Percentiles rank a stretch among this genome's conserved stretches.
Evolutionary conservation across 177 flowering plant genomes (phyloP).

Genomic region (Vitis hybrid): DNA sequence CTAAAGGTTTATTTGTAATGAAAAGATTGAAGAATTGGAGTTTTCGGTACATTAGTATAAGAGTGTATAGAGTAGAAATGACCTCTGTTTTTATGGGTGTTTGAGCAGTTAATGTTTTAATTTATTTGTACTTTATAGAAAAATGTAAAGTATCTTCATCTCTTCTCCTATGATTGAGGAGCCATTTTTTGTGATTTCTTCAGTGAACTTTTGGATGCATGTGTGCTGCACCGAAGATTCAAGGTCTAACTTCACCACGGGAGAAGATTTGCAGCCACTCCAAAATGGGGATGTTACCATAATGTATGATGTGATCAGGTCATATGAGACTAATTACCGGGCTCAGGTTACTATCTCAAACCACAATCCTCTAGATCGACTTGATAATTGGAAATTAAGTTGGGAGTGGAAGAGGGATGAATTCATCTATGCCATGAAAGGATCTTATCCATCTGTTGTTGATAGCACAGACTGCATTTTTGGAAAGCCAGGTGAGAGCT

Average conservation of each 20-base stretch:
- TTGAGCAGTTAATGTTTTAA: background rate
- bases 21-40: too few relatives aligned
- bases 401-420: slow-evolving; percentile 71
- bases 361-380: slow-evolving; percentile 45
- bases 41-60: too few relatives aligned
- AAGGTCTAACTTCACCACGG: slow-evolving; percentile 18
- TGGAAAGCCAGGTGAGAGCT: slow-evolving; percentile 47
- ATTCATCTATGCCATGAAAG: slow-evolving; percentile 55
- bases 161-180: too few relatives aligned
- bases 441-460: slow-evolving; percentile 43
- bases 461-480: slow-evolving; percentile 47
- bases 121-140: too few relatives aligned
- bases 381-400: slow-evolving; percentile 57
- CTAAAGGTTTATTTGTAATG: too few relatives aligned
- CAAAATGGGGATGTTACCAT: slow-evolving; percentile 55
- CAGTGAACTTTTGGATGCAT: slow-evolving; percentile 30
- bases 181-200: background rate
- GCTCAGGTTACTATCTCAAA: slow-evolving; percentile 60
- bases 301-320: slow-evolving; percentile 44
- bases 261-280: slow-evolving; percentile 34
- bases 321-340: slow-evolving; percentile 38
- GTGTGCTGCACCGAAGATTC: slow-evolving; percentile 47
- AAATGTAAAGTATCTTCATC: too few relatives aligned
- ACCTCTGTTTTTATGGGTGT: too few relatives aligned
- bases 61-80: too few relatives aligned